These are phyloP conservation scores for Hypoxylon sp. DNA, from an alignment of 2,329 filamentous ascomycete genomes.

Conservation along the genomic window DNA sequence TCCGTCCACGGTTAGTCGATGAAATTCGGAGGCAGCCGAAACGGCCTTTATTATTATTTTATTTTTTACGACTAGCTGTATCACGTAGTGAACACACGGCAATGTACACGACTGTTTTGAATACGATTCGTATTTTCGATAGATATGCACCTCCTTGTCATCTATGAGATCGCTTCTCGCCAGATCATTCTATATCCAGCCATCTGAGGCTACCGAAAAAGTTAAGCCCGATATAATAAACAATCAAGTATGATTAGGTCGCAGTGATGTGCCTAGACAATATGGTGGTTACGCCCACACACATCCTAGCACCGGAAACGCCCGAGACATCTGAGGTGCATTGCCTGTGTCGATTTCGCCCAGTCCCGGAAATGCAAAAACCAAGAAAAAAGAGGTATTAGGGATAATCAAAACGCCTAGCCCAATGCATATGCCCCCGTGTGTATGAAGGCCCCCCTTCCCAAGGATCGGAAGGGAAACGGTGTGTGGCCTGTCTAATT, in stretches of 20 bases:
- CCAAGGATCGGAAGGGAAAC: slow-evolving; percentile 8
- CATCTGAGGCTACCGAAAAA: slow-evolving; percentile 12
- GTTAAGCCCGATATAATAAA: slow-evolving; percentile 15
- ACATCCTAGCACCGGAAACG: slow-evolving; percentile 8
- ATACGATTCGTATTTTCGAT: slow-evolving; percentile 28
- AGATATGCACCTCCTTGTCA: slow-evolving; percentile 1
- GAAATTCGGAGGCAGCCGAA: slow-evolving; percentile 2
- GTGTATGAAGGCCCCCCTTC: slow-evolving; percentile 12
- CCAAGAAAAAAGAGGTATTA: slow-evolving; percentile 9
- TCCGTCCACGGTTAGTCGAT: neutral
- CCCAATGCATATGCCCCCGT: slow-evolving; percentile 31
- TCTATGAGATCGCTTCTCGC: slow-evolving; percentile 5
- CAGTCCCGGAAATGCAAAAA: slow-evolving; percentile 24
- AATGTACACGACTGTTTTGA: slow-evolving; percentile 2
- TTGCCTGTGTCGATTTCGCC: slow-evolving; percentile 14
- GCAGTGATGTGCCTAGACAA: neutral
- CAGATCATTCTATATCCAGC: slow-evolving; percentile 15
- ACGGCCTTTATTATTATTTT: too few species aligned
- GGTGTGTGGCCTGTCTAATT: slow-evolving; percentile 34
- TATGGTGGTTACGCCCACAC: slow-evolving; percentile 1
- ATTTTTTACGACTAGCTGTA: neutral
- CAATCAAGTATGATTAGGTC: slow-evolving; percentile 2
- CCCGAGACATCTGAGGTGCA: slow-evolving; percentile 13
- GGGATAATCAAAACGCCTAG: slow-evolving; percentile 30
- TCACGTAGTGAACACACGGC: slow-evolving; percentile 2